Conservation (phyloP, 2,329 filamentous ascomycete species). For the Dactylellina drechsleri region DNA sequence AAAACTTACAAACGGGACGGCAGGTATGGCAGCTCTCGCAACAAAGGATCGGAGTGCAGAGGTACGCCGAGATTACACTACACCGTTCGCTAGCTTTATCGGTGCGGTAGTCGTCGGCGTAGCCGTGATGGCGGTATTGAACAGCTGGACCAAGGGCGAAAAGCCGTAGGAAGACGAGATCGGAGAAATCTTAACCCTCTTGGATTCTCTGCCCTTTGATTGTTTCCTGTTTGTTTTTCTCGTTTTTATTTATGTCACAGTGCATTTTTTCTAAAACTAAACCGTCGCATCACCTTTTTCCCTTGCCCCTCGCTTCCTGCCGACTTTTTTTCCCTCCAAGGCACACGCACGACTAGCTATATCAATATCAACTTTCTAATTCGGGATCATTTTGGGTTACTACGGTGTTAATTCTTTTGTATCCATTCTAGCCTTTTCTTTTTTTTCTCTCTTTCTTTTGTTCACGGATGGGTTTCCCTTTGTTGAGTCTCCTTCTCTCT, state of each 20-base stretch:
- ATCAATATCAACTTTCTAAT: conserved; percentile 40
- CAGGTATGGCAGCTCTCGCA: conserved; percentile 62
- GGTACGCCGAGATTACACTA: conserved; percentile 63
- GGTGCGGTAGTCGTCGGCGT: conserved; percentile 83
- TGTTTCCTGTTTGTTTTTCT: conserved; percentile 14
- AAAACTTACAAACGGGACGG: conserved; percentile 62
- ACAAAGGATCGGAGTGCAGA: conserved; percentile 59
- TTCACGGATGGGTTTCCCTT: conserved; percentile 32
- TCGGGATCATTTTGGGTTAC: conserved; percentile 36
- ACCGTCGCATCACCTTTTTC: not conserved
- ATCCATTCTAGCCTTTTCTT: conserved; percentile 51
- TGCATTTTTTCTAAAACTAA: conserved; percentile 12
- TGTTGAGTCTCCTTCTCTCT: not conserved
- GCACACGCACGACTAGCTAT: no score
- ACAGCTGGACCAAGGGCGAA: conserved; percentile 76
- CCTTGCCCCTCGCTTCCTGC: not conserved
- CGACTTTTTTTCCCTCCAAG: conserved; percentile 2
- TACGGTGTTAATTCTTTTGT: conserved; percentile 52
- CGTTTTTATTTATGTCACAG: conserved; percentile 13
- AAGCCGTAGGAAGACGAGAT: conserved; percentile 55
- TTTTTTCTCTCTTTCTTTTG: conserved; percentile 48
- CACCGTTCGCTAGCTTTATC: conserved; percentile 83
- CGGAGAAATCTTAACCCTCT: conserved; percentile 7
- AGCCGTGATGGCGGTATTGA: conserved; percentile 86
- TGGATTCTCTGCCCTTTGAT: conserved; percentile 4